Base-by-base conservation (phyloP, 2,329 filamentous ascomycete genomes). In the Fusarium xyrophilum region DNA sequence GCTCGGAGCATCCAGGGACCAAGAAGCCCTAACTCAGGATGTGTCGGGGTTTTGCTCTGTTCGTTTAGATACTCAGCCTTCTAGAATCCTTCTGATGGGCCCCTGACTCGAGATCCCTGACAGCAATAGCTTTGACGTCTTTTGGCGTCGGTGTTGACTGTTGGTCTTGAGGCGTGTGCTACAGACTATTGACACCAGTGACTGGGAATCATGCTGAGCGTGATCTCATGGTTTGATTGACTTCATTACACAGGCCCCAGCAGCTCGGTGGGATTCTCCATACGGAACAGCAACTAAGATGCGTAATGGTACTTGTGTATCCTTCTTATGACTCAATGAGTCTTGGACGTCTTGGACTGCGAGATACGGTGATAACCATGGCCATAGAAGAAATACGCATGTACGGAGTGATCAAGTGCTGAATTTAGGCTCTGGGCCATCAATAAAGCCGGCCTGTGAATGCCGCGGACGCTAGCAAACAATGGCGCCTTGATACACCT, bases 71-170 rank as follows among this genome's bases (percentile, higher is more conserved):
- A 40, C 58, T 72, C 57, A 63, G 60, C 70, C 71, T 74, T 73
- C 71, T 74, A 70, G 71, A 73, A 73, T 68, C 71, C 68, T 73
- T 74, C 69, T 62, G 36, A 44, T 43, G 57, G 43, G 39, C 30
- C 64, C 63, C 58, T 53, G 53, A 57, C 63, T 64, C 51, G 55
- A 43, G 33, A 56, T 69, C 69, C 65, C 50, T 73, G 69, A 57
- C 40, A 38, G 39, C 54, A n/a, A 60, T 56, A 46, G 56, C 51
- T 50, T 57, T 57, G 63, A 62, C 63, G 59, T 68, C 48, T 36
- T 64, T 68, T 61, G 63, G 60, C 51, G 69, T 53, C 48, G 46
- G 36, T 50, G 43, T 52, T 60, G 65, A 48, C 39, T 56, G 51
- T 57, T 47, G 56, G 58, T 58, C 48, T 33, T 38, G 57, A 60